Conservation (phyloP, 345 rosid species). For the Citrus maxima region DNA sequence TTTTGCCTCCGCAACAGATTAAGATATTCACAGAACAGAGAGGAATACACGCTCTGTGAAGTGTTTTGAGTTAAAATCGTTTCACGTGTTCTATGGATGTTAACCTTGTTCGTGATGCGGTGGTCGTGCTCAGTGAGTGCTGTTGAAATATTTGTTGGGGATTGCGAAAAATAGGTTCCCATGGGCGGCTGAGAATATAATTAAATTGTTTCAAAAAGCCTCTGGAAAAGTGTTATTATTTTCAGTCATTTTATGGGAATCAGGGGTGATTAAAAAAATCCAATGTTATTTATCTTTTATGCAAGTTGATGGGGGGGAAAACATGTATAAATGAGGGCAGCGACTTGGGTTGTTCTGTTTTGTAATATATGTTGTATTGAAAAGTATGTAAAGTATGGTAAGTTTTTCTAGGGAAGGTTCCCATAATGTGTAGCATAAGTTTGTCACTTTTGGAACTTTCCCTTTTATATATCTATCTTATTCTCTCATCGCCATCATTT, state of each 20-base stretch:
- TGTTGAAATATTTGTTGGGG: not conserved
- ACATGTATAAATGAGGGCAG: not conserved
- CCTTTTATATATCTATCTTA: not conserved
- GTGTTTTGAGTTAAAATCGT: too few relatives aligned
- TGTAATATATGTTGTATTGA: not conserved
- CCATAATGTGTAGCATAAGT: conserved; percentile 2
- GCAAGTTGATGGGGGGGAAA: not conserved
- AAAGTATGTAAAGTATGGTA: not conserved
- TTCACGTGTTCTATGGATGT: not conserved
- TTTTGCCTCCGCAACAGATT: not conserved
- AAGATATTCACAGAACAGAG: not conserved
- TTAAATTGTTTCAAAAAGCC: not conserved
- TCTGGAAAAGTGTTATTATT: not conserved
- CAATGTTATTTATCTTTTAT: not conserved
- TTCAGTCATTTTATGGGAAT: not conserved
- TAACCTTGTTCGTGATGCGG: not conserved
- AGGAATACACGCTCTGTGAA: not conserved
- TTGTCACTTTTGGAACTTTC: not conserved
- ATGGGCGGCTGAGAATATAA: not conserved
- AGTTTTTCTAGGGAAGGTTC: not conserved
- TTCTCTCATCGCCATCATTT: not conserved
- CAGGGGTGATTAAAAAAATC: not conserved
- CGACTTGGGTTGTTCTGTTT: not conserved
- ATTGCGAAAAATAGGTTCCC: not conserved
- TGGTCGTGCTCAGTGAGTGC: not conserved